Percentiles rank a stretch among this genome's conserved stretches.
Conservation (phyloP, 2,329 filamentous ascomycete genomes). For the Talaromyces sp. region DNA sequence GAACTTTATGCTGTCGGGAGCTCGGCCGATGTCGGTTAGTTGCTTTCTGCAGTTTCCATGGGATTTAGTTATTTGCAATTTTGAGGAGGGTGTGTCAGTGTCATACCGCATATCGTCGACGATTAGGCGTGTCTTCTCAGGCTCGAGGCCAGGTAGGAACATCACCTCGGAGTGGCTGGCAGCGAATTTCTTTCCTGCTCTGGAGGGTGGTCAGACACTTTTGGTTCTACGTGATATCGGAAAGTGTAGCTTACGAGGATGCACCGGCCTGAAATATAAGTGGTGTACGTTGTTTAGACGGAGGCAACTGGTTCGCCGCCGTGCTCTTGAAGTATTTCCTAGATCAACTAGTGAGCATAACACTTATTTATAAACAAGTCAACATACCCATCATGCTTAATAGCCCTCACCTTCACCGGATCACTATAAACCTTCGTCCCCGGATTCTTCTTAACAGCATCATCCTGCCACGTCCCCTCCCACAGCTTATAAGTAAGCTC, state of each 20-base stretch:
- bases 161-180: conserved; percentile 46
- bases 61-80: background rate
- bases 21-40: conserved; percentile 38
- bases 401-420: conserved; percentile 34
- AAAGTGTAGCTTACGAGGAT: conserved; percentile 26
- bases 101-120: conserved; percentile 37
- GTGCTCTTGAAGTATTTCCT: conserved; percentile 26
- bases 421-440: conserved; percentile 30
- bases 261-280: conserved; percentile 49
- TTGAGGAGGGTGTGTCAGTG: too few species aligned
- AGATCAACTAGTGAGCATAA: background rate
- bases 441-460: conserved; percentile 30
- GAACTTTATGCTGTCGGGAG: conserved; percentile 42
- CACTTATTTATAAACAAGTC: conserved; percentile 35
- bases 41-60: conserved; percentile 26
- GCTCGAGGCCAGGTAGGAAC: conserved; percentile 45
- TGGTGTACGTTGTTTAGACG: conserved; percentile 42
- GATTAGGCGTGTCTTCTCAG: conserved; percentile 39
- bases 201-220: background rate
- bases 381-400: conserved; percentile 43
- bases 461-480: conserved; percentile 52
- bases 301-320: conserved; percentile 42
- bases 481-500: conserved; percentile 49
- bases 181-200: conserved; percentile 45
- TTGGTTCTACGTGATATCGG: background rate